Evolutionary conservation across 1,284 basidiomycete species (phyloP).

Genomic region (Ganoderma lucidum): DNA sequence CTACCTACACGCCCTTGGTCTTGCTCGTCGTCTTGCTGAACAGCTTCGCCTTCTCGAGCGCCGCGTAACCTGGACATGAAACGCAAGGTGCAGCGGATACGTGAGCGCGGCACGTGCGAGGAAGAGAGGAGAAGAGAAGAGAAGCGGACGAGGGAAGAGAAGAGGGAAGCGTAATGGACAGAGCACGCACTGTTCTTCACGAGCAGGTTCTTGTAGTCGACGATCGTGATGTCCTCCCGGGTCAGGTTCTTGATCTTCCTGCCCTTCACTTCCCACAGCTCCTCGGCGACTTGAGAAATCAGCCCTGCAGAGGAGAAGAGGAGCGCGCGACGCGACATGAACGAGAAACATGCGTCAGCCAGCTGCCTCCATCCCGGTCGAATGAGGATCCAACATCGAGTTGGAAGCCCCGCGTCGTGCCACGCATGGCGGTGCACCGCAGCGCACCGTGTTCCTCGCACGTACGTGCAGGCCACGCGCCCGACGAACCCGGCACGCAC

Average conservation of each 20-base stretch:
- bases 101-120: constrained; percentile 22
- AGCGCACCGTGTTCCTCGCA: not conserved
- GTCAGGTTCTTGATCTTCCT: constrained; percentile 94
- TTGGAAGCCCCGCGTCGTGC: not conserved
- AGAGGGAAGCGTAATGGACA: not conserved
- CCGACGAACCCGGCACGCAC: not conserved
- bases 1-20: constrained; percentile 49
- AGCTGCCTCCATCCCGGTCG: not conserved
- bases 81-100: not conserved
- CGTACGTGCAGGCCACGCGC: not conserved
- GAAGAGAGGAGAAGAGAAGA: not conserved
- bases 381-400: not conserved
- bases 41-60: constrained; percentile 92
- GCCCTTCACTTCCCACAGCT: constrained; percentile 98
- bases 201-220: constrained; percentile 90
- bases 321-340: not conserved
- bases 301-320: constrained; percentile 58
- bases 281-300: constrained; percentile 95
- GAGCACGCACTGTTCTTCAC: constrained; percentile 67
- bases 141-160: constrained; percentile 8
- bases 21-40: constrained; percentile 82
- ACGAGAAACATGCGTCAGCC: constrained; percentile 24
- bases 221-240: constrained; percentile 87
- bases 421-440: constrained; percentile 1
- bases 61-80: constrained; percentile 59